Evolutionary conservation across 2,329 filamentous ascomycete species (phyloP).

Genomic region (Claviceps maximensis): DNA sequence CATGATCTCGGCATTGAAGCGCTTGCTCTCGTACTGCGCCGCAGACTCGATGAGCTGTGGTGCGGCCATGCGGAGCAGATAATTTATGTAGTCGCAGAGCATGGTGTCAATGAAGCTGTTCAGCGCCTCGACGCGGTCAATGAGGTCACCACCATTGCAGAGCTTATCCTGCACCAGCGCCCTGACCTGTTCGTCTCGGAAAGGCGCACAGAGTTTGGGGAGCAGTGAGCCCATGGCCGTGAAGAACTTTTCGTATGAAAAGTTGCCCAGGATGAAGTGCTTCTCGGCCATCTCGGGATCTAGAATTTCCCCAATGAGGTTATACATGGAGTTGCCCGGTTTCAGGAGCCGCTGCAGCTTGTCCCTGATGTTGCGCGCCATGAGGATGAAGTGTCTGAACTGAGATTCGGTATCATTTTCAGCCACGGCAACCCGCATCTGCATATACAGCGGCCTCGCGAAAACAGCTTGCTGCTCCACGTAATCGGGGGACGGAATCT

Average conservation of each 20-base stretch:
- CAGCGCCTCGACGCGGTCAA: constrained; percentile 63
- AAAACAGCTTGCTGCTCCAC: constrained; percentile 40
- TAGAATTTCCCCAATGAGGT: constrained; percentile 59
- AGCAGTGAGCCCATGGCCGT: constrained; percentile 60
- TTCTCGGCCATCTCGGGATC: constrained; percentile 58
- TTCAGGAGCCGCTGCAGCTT: constrained; percentile 62
- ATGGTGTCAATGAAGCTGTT: constrained; percentile 65
- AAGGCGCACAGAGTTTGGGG: constrained; percentile 68
- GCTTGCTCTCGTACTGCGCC: constrained; percentile 58
- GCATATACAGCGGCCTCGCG: constrained; percentile 38
- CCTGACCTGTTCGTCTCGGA: constrained; percentile 65
- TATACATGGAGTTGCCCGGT: constrained; percentile 59
- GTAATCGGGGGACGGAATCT: constrained; percentile 50
- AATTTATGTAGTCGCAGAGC: constrained; percentile 72
- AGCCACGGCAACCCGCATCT: constrained; percentile 50
- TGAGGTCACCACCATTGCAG: constrained; percentile 48
- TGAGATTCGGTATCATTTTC: constrained; percentile 51
- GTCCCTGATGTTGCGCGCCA: constrained; percentile 56
- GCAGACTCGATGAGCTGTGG: constrained; percentile 60
- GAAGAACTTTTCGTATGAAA: constrained; percentile 74
- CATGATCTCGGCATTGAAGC: constrained; percentile 53
- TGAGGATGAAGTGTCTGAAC: constrained; percentile 54
- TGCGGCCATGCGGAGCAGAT: constrained; percentile 58
- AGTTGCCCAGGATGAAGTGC: constrained; percentile 57
- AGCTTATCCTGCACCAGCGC: constrained; percentile 50